phyloP scores from a whole-genome alignment of 306 rosid genomes.

The Biancaea sappan region DNA sequence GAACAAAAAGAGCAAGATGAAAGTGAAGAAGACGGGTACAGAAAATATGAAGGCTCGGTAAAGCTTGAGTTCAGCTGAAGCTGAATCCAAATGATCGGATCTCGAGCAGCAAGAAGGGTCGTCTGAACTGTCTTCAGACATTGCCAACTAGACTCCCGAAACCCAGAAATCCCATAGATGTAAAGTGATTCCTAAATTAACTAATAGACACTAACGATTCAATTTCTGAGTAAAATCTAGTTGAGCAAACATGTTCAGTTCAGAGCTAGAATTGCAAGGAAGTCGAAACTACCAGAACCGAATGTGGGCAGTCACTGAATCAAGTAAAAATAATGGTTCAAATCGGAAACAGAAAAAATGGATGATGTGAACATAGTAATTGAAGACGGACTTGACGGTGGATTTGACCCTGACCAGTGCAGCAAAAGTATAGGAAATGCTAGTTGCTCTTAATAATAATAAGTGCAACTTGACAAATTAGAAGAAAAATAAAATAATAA shows the following conservation, averaged over 20 bases:
- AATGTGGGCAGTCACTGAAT: neutral
- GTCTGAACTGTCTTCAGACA: conserved; percentile 43
- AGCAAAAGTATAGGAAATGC: neutral
- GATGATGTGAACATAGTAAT: neutral
- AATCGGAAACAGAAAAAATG: neutral
- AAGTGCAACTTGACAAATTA: too few relatives aligned
- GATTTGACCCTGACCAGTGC: neutral
- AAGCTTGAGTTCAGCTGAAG: conserved; percentile 45
- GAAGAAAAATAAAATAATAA: too few relatives aligned
- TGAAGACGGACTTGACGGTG: neutral
- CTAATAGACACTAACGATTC: neutral
- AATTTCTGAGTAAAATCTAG: conserved; percentile 4
- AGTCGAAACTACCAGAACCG: neutral
- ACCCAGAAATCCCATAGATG: conserved; percentile 26
- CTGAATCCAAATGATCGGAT: conserved; percentile 27
- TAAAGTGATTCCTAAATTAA: neutral
- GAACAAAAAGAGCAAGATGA: conserved; percentile 66
- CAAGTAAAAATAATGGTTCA: neutral
- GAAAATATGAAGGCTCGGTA: conserved; percentile 70
- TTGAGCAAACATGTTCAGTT: conserved; percentile 1
- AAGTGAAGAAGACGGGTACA: conserved; percentile 63
- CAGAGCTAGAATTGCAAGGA: neutral
- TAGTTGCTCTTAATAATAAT: neutral
- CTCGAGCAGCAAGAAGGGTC: conserved; percentile 34
- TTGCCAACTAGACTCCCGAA: conserved; percentile 3